These are phyloP conservation scores for Claviceps digitariae DNA, from an alignment of 2,329 filamentous ascomycete species.

Conservation along the genomic window DNA sequence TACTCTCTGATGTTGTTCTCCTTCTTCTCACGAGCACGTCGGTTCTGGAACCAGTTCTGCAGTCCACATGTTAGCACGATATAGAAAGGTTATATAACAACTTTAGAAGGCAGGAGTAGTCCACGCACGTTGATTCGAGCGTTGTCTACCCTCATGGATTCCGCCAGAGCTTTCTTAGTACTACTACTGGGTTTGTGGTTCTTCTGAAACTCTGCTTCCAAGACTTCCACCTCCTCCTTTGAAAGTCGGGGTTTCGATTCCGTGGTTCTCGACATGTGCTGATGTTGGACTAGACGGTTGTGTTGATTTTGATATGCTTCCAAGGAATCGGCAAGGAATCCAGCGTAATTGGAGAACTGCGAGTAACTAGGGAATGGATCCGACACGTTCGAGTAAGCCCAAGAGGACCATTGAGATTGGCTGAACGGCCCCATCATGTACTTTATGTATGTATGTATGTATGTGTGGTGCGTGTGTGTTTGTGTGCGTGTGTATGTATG, in stretches of 20 bases:
- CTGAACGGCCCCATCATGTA: constrained; percentile 21
- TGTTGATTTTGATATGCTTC: constrained; percentile 24
- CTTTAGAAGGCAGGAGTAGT: neutral
- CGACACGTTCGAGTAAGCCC: constrained; percentile 18
- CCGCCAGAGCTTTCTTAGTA: constrained; percentile 46
- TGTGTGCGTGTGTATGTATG: too few species aligned
- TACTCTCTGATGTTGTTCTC: constrained; percentile 38
- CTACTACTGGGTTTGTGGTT: constrained; percentile 52
- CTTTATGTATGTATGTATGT: too few species aligned
- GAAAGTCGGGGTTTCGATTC: constrained; percentile 40
- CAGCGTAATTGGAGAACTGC: constrained; percentile 20
- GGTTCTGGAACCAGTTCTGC: constrained; percentile 58
- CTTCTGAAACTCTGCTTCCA: constrained; percentile 48
- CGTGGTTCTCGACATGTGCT: constrained; percentile 26
- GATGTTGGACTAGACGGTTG: constrained; percentile 22
- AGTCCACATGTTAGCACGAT: neutral
- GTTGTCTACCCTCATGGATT: constrained; percentile 48
- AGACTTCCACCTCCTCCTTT: constrained; percentile 44
- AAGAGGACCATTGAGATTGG: constrained; percentile 22
- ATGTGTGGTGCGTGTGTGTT: too few species aligned
- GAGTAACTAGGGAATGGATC: constrained; percentile 19
- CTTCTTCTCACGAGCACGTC: constrained; percentile 51
- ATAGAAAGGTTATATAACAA: neutral
- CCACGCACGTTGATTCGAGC: constrained; percentile 46
- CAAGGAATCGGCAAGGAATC: constrained; percentile 25